Conservation (phyloP, 2,329 filamentous ascomycete genomes). For the Monosporascus sp. region DNA sequence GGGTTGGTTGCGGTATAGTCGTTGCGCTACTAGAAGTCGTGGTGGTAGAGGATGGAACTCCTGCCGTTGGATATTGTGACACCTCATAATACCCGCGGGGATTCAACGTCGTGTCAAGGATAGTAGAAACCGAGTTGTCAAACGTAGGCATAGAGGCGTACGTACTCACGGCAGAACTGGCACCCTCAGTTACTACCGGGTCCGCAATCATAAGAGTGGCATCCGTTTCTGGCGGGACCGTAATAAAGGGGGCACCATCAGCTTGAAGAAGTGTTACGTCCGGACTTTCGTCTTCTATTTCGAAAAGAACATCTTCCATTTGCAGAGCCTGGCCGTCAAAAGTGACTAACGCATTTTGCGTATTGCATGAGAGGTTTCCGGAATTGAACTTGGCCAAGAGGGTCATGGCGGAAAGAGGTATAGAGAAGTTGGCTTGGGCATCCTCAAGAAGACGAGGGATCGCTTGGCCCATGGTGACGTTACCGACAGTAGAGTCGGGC, state of each 20-base stretch:
- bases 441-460: constrained; percentile 68
- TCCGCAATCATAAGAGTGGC: constrained; percentile 27
- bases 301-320: constrained; percentile 21
- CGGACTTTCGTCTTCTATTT: constrained; percentile 17
- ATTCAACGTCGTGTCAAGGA: constrained; percentile 27
- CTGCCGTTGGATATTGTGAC: constrained; percentile 2
- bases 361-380: constrained; percentile 70
- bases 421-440: constrained; percentile 63
- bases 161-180: constrained; percentile 17
- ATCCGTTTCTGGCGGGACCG: constrained; percentile 24
- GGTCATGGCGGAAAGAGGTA: constrained; percentile 64
- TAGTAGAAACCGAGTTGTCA: constrained; percentile 18
- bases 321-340: constrained; percentile 58
- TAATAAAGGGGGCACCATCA: constrained; percentile 10
- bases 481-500: constrained; percentile 37
- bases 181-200: constrained; percentile 13
- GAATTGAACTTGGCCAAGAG: constrained; percentile 73
- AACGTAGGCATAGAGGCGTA: constrained; percentile 14
- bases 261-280: constrained; percentile 13
- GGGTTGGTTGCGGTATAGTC: constrained; percentile 20
- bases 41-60: constrained; percentile 16
- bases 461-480: constrained; percentile 76
- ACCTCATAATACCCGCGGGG: constrained; percentile 7
- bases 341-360: constrained; percentile 82
- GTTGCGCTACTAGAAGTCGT: constrained; percentile 14